Base-by-base conservation (phyloP, 148 eudicot species). In the Dianthus caryophyllus region DNA sequence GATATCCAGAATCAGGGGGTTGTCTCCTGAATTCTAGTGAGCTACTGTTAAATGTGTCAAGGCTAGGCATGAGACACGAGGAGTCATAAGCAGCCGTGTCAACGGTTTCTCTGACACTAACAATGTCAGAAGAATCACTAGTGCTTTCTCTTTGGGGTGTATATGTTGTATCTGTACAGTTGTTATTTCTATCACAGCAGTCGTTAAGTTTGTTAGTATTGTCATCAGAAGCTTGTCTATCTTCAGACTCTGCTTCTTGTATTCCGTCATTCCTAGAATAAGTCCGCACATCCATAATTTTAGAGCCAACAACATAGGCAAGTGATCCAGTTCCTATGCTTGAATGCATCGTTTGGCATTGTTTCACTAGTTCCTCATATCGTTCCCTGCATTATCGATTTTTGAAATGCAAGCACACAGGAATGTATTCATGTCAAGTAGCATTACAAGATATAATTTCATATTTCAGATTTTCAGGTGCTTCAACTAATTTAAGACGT, bases 201-300 rank as follows among this genome's bases (percentile, higher is more conserved):
- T 72, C 77, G 36, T 74, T 76, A 73, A 70, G 66, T 72, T 64
- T 75, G 76, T 79, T 77, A 67, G 75, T 69, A 74, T 78, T 73
- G 51, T 64, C 80, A 49, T 83, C 79, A 38, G 87, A 80, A 73
- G 79, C 75, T 54, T 65, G 82, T 68, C 75, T 66, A 60, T 68
- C 79, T 78, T 84, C 78, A 68, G 58, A 69, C 54, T 81, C 83
- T 73, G 84, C 75, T 71, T 87, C 88, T 67, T 80, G 79, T 76
- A 60, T 80, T 41, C 73, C 81, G 33, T 77, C 81, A 47, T 81
- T 86, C 78, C 74, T 87, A 55, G 91, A 81, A 71, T 81, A 86
- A n/a, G 85, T 83, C 77, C 98, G 82, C 83, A 85, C 83, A 76
- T 93, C 98, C 98, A 93, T 89, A 72, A 93, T 90, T 75, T 93